These are phyloP conservation scores for Elongisporangium undulatum DNA, from an alignment of 352 stramenopile species.

Conservation along the genomic window DNA sequence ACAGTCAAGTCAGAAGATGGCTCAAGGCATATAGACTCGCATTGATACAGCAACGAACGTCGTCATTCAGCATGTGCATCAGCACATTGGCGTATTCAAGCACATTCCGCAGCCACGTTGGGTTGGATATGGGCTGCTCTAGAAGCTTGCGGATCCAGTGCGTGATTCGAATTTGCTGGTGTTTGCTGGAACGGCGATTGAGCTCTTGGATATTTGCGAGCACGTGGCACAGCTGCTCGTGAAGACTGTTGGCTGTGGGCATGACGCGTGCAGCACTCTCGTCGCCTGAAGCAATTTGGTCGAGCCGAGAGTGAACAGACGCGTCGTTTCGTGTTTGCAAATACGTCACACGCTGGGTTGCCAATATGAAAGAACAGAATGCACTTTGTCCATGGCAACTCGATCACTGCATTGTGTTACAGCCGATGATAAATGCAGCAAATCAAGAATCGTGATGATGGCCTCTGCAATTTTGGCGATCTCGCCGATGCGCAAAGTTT, in stretches of 20 bases:
- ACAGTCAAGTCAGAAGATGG: no score
- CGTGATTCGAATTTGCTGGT: slow-evolving; percentile 54
- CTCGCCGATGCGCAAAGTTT: no score
- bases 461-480: no score
- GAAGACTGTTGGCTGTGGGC: slow-evolving; percentile 9
- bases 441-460: no score
- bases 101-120: slow-evolving; percentile 57
- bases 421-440: no score
- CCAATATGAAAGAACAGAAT: no score
- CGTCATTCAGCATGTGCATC: slow-evolving; percentile 47
- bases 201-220: slow-evolving; percentile 41
- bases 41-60: slow-evolving; percentile 26
- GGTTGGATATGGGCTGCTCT: slow-evolving; percentile 45
- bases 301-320: slow-evolving; percentile 5
- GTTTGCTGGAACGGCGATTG: slow-evolving; percentile 24
- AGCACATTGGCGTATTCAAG: slow-evolving; percentile 34
- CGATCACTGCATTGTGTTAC: no score
- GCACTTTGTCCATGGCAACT: no score
- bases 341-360: no score
- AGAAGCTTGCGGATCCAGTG: slow-evolving; percentile 59
- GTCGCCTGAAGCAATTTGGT: not conserved
- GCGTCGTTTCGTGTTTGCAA: not conserved
- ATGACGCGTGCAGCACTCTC: not conserved
- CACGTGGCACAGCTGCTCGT: slow-evolving; percentile 24
- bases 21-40: no score